A percentile compares a stretch with the other conserved stretches of the same genome.
These are phyloP conservation scores for Solanum etuberosum DNA, from an alignment of 257 asterid genomes.

Conservation along the genomic window DNA sequence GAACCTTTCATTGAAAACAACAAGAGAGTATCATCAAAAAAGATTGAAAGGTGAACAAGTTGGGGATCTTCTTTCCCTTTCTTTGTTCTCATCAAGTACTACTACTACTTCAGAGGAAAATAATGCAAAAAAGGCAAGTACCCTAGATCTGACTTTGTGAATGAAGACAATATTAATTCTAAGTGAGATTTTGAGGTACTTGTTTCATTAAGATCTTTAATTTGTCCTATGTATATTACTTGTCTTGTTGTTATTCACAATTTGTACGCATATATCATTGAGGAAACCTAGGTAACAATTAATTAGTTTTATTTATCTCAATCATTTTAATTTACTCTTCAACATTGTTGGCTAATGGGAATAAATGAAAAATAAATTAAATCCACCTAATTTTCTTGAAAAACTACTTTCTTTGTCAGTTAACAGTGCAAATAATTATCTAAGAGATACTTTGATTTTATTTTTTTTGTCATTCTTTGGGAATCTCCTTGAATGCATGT, in stretches of 20 bases:
- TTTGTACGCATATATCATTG: slow-evolving; percentile 21
- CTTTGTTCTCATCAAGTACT: slow-evolving; percentile 41
- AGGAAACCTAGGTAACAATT: neutral
- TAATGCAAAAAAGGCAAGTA: slow-evolving; percentile 21
- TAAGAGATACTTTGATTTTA: neutral
- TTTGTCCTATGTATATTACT: slow-evolving; percentile 10
- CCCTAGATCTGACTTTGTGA: slow-evolving; percentile 81
- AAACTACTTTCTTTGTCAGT: neutral
- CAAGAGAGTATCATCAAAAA: neutral
- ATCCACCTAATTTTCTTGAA: neutral
- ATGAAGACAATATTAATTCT: slow-evolving; percentile 35
- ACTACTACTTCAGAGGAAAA: slow-evolving; percentile 13
- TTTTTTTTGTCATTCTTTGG: neutral
- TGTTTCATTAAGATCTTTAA: slow-evolving; percentile 9
- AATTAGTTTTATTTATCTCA: neutral
- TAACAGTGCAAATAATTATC: neutral
- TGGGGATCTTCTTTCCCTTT: slow-evolving; percentile 41
- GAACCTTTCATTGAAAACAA: slow-evolving; percentile 42
- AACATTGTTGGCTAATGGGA: slow-evolving; percentile 6
- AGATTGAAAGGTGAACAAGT: slow-evolving; percentile 13
- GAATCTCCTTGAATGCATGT: neutral
- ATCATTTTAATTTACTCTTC: neutral
- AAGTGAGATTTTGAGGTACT: slow-evolving; percentile 73
- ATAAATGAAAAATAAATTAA: neutral
- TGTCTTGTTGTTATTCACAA: slow-evolving; percentile 19